A percentile compares a stretch with the other conserved stretches of the same genome.
Conservation (phyloP, 345 rosid species). For the Carallia pectinifolia region DNA sequence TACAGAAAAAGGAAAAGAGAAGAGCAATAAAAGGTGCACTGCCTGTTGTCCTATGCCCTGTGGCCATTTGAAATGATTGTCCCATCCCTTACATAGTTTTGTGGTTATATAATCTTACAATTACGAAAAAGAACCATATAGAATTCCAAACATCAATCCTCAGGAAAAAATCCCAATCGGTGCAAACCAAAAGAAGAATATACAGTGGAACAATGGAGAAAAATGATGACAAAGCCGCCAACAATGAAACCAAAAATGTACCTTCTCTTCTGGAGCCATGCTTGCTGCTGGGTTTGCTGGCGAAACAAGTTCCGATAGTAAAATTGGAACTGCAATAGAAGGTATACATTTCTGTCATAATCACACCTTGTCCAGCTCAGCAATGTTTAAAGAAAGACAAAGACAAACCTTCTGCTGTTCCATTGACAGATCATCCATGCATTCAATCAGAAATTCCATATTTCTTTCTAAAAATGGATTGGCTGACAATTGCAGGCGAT, state of each 20-base stretch:
- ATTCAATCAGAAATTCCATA: conserved; percentile 90
- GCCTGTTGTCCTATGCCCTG: too few relatives aligned
- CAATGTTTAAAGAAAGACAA: neutral
- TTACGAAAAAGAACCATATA: too few relatives aligned
- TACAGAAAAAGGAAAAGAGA: too few relatives aligned
- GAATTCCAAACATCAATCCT: too few relatives aligned
- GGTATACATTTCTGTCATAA: conserved; percentile 6
- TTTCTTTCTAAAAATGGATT: conserved; percentile 84
- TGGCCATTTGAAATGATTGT: too few relatives aligned
- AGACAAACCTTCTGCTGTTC: conserved; percentile 89
- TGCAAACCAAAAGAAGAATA: neutral
- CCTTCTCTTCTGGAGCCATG: conserved; percentile 99
- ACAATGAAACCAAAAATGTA: conserved; percentile 11
- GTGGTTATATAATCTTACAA: too few relatives aligned
- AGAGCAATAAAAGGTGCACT: too few relatives aligned
- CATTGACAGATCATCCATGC: conserved; percentile 91
- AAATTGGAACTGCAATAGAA: conserved; percentile 71
- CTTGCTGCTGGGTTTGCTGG: conserved; percentile 96
- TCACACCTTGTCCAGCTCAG: neutral
- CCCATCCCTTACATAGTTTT: too few relatives aligned
- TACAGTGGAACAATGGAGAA: neutral
- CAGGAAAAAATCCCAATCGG: too few relatives aligned
- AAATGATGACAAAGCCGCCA: neutral
- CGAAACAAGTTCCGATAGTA: conserved; percentile 81
- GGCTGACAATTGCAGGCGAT: conserved; percentile 80